Conservation (phyloP, 306 rosid species). For the Ammopiptanthus mongolicus region DNA sequence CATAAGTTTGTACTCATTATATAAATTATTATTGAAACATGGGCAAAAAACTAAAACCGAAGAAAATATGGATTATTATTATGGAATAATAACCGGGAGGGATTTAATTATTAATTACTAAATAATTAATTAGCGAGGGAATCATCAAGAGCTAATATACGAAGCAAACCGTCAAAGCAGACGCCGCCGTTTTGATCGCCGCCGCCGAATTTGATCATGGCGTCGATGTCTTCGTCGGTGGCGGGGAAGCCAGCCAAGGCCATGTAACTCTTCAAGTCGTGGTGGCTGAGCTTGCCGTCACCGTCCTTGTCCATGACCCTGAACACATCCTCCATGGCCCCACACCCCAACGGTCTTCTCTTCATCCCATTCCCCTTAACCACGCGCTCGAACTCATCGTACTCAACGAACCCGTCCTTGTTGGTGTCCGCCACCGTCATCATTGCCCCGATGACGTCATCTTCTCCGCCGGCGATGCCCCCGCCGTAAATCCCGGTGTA, state of each 20-base stretch:
- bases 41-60: not conserved
- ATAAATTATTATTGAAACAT: not conserved
- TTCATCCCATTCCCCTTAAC: constrained; percentile 27
- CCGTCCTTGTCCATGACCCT: constrained; percentile 86
- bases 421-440: constrained; percentile 76
- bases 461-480: constrained; percentile 34
- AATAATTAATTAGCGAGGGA: not conserved
- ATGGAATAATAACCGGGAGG: not conserved
- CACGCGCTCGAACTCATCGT: constrained; percentile 84
- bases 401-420: constrained; percentile 74
- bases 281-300: constrained; percentile 74
- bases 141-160: constrained; percentile 56
- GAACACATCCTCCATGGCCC: constrained; percentile 79
- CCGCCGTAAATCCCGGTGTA: constrained; percentile 28
- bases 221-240: constrained; percentile 57
- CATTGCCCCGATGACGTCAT: constrained; percentile 55
- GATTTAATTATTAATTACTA: too few relatives aligned
- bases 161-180: constrained; percentile 58
- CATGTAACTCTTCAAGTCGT: constrained; percentile 68
- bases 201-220: constrained; percentile 68
- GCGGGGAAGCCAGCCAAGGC: constrained; percentile 51
- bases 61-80: not conserved
- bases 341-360: constrained; percentile 19
- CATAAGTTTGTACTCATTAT: not conserved
- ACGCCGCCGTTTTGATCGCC: constrained; percentile 60